phyloP scores from a whole-genome alignment of 192 early-diverging fungal genomes.

The Chytriomyces sp. region DNA sequence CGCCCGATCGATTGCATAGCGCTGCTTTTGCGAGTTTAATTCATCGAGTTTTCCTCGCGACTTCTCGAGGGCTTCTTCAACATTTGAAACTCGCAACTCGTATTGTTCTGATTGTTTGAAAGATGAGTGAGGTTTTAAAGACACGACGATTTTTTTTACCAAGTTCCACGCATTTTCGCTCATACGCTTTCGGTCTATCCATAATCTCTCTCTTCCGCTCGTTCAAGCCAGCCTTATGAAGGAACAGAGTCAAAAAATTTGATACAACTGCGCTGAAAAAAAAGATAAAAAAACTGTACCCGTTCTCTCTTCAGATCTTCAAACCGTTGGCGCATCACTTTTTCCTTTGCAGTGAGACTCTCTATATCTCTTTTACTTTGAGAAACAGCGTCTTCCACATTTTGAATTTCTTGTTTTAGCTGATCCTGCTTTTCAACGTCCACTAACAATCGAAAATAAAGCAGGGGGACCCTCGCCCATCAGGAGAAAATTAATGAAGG shows the following conservation, averaged over 20 bases:
- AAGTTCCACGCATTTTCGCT: constrained; percentile 38
- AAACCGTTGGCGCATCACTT: constrained; percentile 48
- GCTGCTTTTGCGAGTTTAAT: constrained; percentile 8
- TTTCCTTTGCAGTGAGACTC: constrained; percentile 35
- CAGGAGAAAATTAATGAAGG: neutral
- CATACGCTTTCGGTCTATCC: constrained; percentile 39
- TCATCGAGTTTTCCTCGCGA: constrained; percentile 27
- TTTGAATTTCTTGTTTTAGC: constrained; percentile 35
- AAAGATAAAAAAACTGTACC: constrained; percentile 28
- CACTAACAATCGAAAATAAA: constrained; percentile 32
- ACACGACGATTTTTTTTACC: constrained; percentile 39
- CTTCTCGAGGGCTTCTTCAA: constrained; percentile 14
- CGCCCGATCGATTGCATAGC: constrained; percentile 25
- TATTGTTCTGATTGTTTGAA: constrained; percentile 27
- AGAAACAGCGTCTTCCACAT: constrained; percentile 43
- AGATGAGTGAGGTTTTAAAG: neutral
- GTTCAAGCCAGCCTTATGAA: constrained; percentile 41
- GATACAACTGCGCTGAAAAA: constrained; percentile 3
- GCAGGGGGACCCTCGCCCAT: no score
- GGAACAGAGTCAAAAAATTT: neutral
- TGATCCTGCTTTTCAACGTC: constrained; percentile 45
- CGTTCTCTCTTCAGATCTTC: constrained; percentile 47
- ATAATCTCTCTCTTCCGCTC: constrained; percentile 42
- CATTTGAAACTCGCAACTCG: constrained; percentile 13
- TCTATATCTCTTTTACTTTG: constrained; percentile 34